Conservation (phyloP, 75 land plant genomes). For the Isoetes taiwanensis region DNA sequence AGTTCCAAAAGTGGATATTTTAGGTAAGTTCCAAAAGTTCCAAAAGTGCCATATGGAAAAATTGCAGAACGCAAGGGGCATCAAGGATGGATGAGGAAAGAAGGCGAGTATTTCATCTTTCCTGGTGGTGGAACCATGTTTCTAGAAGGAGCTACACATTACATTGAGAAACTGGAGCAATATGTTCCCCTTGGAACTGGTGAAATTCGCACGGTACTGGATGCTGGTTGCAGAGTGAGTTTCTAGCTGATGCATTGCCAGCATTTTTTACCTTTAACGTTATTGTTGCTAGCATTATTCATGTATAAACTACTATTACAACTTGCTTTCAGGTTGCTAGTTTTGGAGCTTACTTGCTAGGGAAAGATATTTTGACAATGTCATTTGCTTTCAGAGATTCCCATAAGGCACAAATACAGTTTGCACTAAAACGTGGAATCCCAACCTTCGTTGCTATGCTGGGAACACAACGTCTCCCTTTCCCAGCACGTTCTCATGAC, state of each 20-base stretch:
- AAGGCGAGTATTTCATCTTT: constrained; percentile 66
- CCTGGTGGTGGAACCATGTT: constrained; percentile 97
- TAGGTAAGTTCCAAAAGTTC: too few relatives aligned
- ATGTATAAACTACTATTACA: background rate
- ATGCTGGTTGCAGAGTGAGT: constrained; percentile 93
- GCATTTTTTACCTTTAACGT: background rate
- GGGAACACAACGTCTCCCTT: constrained; percentile 67
- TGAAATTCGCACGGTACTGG: constrained; percentile 66
- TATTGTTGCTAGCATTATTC: background rate
- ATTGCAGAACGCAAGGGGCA: constrained; percentile 86
- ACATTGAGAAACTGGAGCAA: constrained; percentile 65
- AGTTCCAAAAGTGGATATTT: too few relatives aligned
- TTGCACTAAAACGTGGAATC: constrained; percentile 73
- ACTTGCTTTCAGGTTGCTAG: constrained; percentile 55
- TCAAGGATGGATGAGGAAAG: constrained; percentile 87
- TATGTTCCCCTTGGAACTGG: constrained; percentile 52
- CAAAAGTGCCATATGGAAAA: constrained; percentile 85
- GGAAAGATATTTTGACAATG: constrained; percentile 38
- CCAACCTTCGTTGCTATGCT: constrained; percentile 83
- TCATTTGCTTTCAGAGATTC: constrained; percentile 91
- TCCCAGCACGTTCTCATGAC: constrained; percentile 66
- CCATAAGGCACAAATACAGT: constrained; percentile 81
- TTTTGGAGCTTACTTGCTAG: constrained; percentile 65
- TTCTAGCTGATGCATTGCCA: background rate
- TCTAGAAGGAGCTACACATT: constrained; percentile 63